Base-by-base conservation (phyloP, 768 basidiomycete genomes). In the Boletus patriciae region DNA sequence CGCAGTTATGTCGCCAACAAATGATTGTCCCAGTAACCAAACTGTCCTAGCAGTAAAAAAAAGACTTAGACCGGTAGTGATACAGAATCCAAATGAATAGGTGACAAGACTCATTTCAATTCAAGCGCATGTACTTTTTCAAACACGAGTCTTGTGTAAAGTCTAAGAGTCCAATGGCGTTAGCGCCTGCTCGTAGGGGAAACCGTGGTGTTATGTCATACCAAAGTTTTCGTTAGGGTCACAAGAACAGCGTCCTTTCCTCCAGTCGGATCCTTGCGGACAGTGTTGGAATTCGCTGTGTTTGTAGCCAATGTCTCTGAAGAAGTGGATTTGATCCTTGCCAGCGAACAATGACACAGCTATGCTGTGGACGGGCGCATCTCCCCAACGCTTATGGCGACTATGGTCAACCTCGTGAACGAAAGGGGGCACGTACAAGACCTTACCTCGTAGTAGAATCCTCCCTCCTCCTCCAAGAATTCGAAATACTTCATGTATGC, bases 201-300 rank as follows among this genome's bases (percentile, higher is more conserved):
- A 46, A 52, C 1, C n/a, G 29, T 3, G 34, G 31, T 36, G 46
- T 15, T 46, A 45, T 40, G 12, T 66, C 84, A 55, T 64, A 88
- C 88, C 88, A 59, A 91, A 91, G 70, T 86, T 90, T 45, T 92
- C 83, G 18, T 76, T 71, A 18, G 78, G 74, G 60, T 91, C 85
- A 67, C 94, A 97, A 83, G 90, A 93, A 65, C 94, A 96, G 67
- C 88, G 93, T 36, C 92, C 92, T 57, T 78, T 79, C 48, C 77
- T 76, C 73, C 94, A 92, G 7, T 81, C 70, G n/a, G 78, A 81
- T n/a, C 85, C 87, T 72, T 86, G 83, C 0, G 88, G 88, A 70
- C 95, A 94, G 71, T 94, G 93, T 71, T 94, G 91, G 83, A 98
- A 98, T 12, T 93, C 93, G 63, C 92, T 87, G 65, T 98, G 94